Percentiles rank a stretch among this genome's conserved stretches.
Conservation (phyloP, 2,329 filamentous ascomycete species). For the Furcasterigmium furcatum region DNA sequence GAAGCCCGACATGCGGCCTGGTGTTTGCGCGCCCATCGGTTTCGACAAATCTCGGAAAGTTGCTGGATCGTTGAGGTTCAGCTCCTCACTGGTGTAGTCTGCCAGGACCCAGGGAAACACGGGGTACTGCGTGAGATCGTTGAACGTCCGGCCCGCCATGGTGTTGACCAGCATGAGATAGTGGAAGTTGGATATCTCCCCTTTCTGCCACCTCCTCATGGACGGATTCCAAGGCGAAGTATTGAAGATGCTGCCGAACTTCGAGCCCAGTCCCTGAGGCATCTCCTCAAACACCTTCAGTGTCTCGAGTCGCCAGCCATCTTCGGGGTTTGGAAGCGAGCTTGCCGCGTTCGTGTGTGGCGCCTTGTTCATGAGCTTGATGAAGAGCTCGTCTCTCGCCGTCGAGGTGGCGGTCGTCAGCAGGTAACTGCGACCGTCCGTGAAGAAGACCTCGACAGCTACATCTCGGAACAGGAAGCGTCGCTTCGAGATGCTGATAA, state of each 20-base stretch:
- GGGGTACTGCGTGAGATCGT: conserved; percentile 95
- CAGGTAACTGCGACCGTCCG: conserved; percentile 91
- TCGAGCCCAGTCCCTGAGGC: conserved; percentile 70
- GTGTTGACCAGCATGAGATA: conserved; percentile 99
- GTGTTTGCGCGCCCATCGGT: conserved; percentile 91
- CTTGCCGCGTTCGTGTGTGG: conserved; percentile 73
- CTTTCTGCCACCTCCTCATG: conserved; percentile 85
- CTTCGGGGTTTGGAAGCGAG: conserved; percentile 73
- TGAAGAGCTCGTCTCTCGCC: conserved; percentile 76
- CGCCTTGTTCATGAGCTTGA: conserved; percentile 72
- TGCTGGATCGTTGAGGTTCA: conserved; percentile 80
- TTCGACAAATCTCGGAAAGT: conserved; percentile 90
- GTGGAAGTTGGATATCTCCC: conserved; percentile 97
- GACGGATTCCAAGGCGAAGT: conserved; percentile 77
- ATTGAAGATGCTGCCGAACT: conserved; percentile 90
- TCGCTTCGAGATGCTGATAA: conserved; percentile 93
- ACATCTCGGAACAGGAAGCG: conserved; percentile 95
- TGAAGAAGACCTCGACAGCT: conserved; percentile 95
- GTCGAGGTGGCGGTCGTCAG: conserved; percentile 75
- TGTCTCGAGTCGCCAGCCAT: conserved; percentile 87
- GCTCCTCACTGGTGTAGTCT: conserved; percentile 90
- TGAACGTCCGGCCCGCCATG: conserved; percentile 94
- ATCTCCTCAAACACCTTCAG: conserved; percentile 64
- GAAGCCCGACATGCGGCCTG: conserved; percentile 73
- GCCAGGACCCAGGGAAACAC: conserved; percentile 97